Base-by-base conservation (phyloP, 2,329 filamentous ascomycete species). In the Stachybotrys echinatus region DNA sequence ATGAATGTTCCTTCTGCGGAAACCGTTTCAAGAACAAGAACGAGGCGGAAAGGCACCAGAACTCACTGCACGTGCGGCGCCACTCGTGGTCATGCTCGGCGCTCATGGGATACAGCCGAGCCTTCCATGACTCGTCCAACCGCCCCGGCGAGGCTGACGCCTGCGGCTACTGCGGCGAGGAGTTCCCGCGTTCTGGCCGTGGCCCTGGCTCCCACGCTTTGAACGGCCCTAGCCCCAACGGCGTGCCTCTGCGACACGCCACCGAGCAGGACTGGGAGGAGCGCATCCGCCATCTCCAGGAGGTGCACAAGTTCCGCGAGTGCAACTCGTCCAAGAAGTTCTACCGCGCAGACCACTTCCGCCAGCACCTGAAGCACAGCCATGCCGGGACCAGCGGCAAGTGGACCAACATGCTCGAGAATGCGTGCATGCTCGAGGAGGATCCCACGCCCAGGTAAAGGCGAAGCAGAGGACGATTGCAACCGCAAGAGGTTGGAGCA, bases 21-120 rank as follows among this genome's bases (percentile, higher is more conserved):
- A 96, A 96, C 65, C 85, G 92, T 12, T 97, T 97, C 76, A 97
- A 97, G 72, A 97, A 97, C 73, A 97, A 97, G 72, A 97, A 97
- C 61, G 94, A 97, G 72, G 92, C 92, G 3, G 92, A 97, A 68
- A 84, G 94, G 27, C 92, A 97, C 65, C 92, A 96, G 63, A 97
- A 96, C 63, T 96, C 92, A 14, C 81, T 97, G 12, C 92, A 97
- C 67, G 80, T 97, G 8, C 84, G 92, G 31, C 85, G 88, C 21
- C 91, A 97, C 71, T 96, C 92, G 45, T 99, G 94, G 94, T 96
- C 92, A 12, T 99, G 94, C 68, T 92, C 91, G 27, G 89, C 92
- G 1, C 81, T 99, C 22, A 82, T 82, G 12, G 79, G 83, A 52
- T 89, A 83, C 61, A 83, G 90, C 61, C 84, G 88, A 17, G 92